A percentile compares a stretch with the other conserved stretches of the same genome.
phyloP scores from a whole-genome alignment of 2,329 filamentous ascomycete species.

The Aspergillus sojae region DNA sequence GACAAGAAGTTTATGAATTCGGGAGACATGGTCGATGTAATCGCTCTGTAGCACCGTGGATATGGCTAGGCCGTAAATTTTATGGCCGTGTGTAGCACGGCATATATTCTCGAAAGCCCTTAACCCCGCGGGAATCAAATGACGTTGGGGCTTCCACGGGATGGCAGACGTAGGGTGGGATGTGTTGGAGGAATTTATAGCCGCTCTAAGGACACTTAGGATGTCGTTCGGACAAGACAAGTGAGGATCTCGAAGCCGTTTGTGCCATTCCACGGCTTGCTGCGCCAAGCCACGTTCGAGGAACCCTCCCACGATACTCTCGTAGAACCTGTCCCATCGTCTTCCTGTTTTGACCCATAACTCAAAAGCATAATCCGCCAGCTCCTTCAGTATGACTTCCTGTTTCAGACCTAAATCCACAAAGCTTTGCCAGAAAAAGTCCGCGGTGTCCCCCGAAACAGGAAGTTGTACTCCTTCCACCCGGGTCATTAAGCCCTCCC shows the following conservation, averaged over 20 bases:
- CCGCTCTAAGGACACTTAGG: slow-evolving; percentile 30
- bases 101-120: slow-evolving; percentile 48
- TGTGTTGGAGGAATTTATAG: slow-evolving; percentile 27
- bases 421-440: slow-evolving; percentile 47
- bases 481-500: slow-evolving; percentile 40
- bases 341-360: slow-evolving; percentile 43
- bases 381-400: slow-evolving; percentile 35
- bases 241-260: slow-evolving; percentile 37
- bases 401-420: slow-evolving; percentile 39
- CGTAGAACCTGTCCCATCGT: slow-evolving; percentile 41
- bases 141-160: slow-evolving; percentile 11
- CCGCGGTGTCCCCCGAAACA: slow-evolving; percentile 37
- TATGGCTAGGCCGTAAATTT: slow-evolving; percentile 50
- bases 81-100: slow-evolving; percentile 36
- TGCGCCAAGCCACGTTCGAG: slow-evolving; percentile 31
- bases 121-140: slow-evolving; percentile 27
- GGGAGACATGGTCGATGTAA: slow-evolving; percentile 42
- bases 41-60: slow-evolving; percentile 42
- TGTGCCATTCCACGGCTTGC: slow-evolving; percentile 42
- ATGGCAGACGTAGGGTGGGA: slow-evolving; percentile 18
- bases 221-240: slow-evolving; percentile 35
- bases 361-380: slow-evolving; percentile 42
- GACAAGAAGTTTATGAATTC: slow-evolving; percentile 52
- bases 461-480: slow-evolving; percentile 37
- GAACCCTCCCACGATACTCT: slow-evolving; percentile 41